Evolutionary conservation across 306 rosid species (phyloP), one percentile per base, ranked within the genome.

Genomic region (Ceratonia siliqua): DNA sequence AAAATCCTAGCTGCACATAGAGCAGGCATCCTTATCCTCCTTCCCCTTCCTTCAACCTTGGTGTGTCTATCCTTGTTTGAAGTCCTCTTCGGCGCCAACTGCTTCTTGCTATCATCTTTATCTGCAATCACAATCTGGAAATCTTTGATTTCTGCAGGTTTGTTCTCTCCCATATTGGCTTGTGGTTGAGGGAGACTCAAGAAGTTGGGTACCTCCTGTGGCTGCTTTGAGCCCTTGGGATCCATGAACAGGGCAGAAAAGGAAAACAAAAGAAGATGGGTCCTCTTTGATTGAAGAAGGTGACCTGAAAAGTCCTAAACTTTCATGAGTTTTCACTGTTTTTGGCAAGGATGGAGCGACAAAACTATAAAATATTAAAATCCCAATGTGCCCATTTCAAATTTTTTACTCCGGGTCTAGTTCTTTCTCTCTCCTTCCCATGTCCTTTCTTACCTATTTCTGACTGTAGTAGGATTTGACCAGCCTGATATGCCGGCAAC

Each of bases 1-100:
- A 94, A 94, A 56, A 94, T 90, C 66, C 98, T 84, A 0, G 98
- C 98, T 7, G 98, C 98, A 70, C 98, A 91, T 0, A 94, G 62
- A 28, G 98, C 98, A 1, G 98, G 98, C 97, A 94, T 94, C 86
- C 98, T 76, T 82, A 94, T 91, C 79, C 98, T 89, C 55, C 98
- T 79, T 4, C 98, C 98, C 24, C 98, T 83, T 8, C 98, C 98
- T 74, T 94, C 98, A 0, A 94, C 98, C 38, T 94, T 94, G 3
- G 98, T 91, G 90, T 94, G 98, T 3, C 98, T 64, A 77, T 94
- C 99, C 70, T 94, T 94, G 95, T 90, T 94, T 1, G 97, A 94
- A 77, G 82, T 89, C 72, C 97, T 82, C 78, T 94, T 94, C 5
- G 99, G 97, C n/a, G 89, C 96, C 18, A 89, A 56, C 67, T 91